Percentiles rank a stretch among this genome's conserved stretches.
phyloP scores from a whole-genome alignment of 768 basidiomycete genomes.

The Saitozyma sp. region DNA sequence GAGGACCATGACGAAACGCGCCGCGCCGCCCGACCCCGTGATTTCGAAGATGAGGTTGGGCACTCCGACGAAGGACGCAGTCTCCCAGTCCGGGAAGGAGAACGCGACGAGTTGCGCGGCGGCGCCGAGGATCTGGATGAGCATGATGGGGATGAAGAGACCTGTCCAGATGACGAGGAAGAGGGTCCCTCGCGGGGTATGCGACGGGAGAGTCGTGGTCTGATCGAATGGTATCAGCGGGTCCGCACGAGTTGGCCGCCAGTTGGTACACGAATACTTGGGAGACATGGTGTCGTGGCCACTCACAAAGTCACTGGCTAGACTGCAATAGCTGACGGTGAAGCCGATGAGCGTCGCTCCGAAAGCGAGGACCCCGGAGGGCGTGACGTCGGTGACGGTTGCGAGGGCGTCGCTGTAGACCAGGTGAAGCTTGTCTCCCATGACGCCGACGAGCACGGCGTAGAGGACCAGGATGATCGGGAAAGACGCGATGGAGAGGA shows the following conservation, averaged over 20 bases:
- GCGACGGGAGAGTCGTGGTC: conserved; percentile 46
- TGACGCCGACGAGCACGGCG: conserved; percentile 42
- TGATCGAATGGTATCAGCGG: conserved; percentile 3
- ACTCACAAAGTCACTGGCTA: conserved; percentile 50
- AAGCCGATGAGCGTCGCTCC: conserved; percentile 51
- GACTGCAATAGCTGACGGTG: conserved; percentile 45
- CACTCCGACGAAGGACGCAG: conserved; percentile 35
- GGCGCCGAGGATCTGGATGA: conserved; percentile 48
- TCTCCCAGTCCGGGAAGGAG: conserved; percentile 37
- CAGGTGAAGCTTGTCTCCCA: conserved; percentile 34
- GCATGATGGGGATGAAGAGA: conserved; percentile 41
- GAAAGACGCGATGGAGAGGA: conserved; percentile 47
- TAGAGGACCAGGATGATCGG: conserved; percentile 48
- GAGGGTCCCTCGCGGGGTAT: conserved; percentile 30
- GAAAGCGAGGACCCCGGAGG: conserved; percentile 42
- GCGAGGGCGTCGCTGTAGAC: conserved; percentile 22
- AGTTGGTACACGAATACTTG: not conserved
- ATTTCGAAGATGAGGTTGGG: conserved; percentile 45
- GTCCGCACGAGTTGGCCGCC: not conserved
- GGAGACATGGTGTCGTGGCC: not conserved
- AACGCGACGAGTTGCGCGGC: conserved; percentile 43
- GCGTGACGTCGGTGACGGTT: conserved; percentile 24
- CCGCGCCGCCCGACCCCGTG: conserved; percentile 38
- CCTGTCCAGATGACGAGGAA: conserved; percentile 48
- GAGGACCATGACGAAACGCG: conserved; percentile 54